Evolutionary conservation across 1,284 basidiomycete genomes (phyloP), one percentile per base, ranked within the genome.

Genomic region (Anthracocystis panici-leucophaei): DNA sequence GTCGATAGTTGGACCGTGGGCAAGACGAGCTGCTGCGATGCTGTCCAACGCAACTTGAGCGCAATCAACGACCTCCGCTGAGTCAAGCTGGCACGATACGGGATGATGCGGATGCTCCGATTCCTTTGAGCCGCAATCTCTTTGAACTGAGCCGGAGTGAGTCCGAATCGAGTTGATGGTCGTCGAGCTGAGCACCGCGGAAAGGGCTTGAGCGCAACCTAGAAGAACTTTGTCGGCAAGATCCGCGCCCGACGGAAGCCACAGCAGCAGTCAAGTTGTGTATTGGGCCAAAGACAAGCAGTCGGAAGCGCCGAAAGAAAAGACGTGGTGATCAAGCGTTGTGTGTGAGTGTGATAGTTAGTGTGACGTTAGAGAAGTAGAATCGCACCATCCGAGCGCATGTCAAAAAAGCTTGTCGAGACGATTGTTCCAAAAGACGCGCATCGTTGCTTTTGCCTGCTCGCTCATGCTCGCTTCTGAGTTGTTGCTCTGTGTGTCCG

Each of bases 361-460:
- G 45, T 33, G 33, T 33, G 33, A 33, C 33, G 11, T 7, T 33
- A 33, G 2, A 7, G 11, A 33, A 33, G 33, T 33, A 33, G 33
- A 33, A 33, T 33, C 33, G 33, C 33, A 38, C 14, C 35, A 38
- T 38, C 35, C 35, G 14, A 38, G 48, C n/a, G 27, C 27, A 49
- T 49, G 46, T 31, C 6, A 38, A 38, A 48, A 38, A 38, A 38
- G 35, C 35, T 29, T n/a, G 45, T 48, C 18, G 46, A 29, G 46
- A 14, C 25, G 42, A 27, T 46, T 12, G 23, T 46, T 46, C 25
- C 6, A 25, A 31, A 25, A 49, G 48, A 49, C 48, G 29, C 29
- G 48, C 48, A 49, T 12, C 46, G 27, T 45, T 9, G 44, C 5
- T 46, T 6, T 14, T 21, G n/a, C n/a, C n/a, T 3, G 44, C 21